Conservation (phyloP, 768 basidiomycete genomes). For the Leccinum aurantiacum region DNA sequence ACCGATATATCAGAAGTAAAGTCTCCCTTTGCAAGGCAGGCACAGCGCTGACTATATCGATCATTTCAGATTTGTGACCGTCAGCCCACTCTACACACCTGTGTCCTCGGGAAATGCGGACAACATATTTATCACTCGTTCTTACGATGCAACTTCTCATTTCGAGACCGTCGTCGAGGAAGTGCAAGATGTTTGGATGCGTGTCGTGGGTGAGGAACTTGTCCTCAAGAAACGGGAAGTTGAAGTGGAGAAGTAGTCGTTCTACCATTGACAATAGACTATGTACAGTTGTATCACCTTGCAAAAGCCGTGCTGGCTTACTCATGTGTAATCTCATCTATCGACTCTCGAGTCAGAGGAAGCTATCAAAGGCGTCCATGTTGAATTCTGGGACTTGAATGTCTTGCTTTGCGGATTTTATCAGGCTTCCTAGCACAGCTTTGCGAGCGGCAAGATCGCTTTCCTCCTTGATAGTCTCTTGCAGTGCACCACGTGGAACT, state of each 20-base stretch:
- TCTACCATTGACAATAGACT: constrained; percentile 7
- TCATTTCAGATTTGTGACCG: constrained; percentile 75
- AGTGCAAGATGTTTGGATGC: constrained; percentile 94
- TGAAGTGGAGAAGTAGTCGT: constrained; percentile 51
- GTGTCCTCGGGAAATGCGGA: constrained; percentile 78
- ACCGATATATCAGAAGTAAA: constrained; percentile 90
- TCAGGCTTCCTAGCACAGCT: constrained; percentile 75
- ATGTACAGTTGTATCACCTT: constrained; percentile 11
- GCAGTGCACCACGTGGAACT: constrained; percentile 17
- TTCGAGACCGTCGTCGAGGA: constrained; percentile 99
- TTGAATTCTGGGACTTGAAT: constrained; percentile 85
- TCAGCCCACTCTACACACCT: constrained; percentile 86
- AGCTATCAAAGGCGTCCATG: constrained; percentile 65
- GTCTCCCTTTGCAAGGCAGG: neutral
- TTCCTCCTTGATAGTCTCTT: constrained; percentile 44
- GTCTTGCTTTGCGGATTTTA: constrained; percentile 91
- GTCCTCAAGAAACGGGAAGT: constrained; percentile 87
- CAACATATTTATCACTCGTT: constrained; percentile 95
- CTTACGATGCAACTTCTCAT: constrained; percentile 98
- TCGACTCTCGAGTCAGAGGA: constrained; percentile 2
- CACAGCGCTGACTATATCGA: constrained; percentile 10
- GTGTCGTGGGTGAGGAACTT: constrained; percentile 73
- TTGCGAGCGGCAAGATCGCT: constrained; percentile 64
- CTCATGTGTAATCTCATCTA: constrained; percentile 2
- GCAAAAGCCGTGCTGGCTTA: constrained; percentile 8